These are phyloP conservation scores for Colletotrichum cuscutae DNA, from an alignment of 2,329 filamentous ascomycete genomes.

Conservation along the genomic window DNA sequence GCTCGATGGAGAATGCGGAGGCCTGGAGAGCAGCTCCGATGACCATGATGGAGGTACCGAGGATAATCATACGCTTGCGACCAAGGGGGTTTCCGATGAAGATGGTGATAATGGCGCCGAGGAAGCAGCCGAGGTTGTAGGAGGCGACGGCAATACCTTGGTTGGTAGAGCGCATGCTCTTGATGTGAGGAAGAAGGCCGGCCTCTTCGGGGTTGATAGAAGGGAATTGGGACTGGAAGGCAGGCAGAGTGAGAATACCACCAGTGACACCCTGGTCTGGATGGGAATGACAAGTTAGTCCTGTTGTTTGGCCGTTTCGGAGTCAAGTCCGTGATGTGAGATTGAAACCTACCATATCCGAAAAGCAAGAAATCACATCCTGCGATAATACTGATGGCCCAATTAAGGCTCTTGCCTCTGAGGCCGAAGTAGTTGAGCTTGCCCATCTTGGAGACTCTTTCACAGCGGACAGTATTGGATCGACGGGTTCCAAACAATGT, in stretches of 20 bases:
- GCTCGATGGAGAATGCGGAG: constrained; percentile 56
- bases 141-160: constrained; percentile 66
- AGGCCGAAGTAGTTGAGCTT: constrained; percentile 68
- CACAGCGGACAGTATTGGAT: constrained; percentile 21
- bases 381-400: constrained; percentile 76
- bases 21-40: constrained; percentile 57
- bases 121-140: constrained; percentile 70
- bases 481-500: constrained; percentile 4
- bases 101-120: constrained; percentile 53
- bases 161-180: constrained; percentile 58
- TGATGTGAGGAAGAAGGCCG: constrained; percentile 42
- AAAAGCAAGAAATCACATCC: constrained; percentile 77
- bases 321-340: background rate
- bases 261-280: constrained; percentile 82
- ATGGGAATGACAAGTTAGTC: constrained; percentile 42
- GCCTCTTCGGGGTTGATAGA: constrained; percentile 38
- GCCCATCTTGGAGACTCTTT: constrained; percentile 32
- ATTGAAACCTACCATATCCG: constrained; percentile 58
- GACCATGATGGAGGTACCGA: constrained; percentile 56
- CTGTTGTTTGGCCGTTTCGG: background rate
- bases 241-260: constrained; percentile 75
- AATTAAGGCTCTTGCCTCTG: constrained; percentile 72
- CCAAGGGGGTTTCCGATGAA: constrained; percentile 51
- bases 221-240: constrained; percentile 66
- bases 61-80: constrained; percentile 52